phyloP scores from a whole-genome alignment of 106 monocot species.

The Iris macrosiphon region DNA sequence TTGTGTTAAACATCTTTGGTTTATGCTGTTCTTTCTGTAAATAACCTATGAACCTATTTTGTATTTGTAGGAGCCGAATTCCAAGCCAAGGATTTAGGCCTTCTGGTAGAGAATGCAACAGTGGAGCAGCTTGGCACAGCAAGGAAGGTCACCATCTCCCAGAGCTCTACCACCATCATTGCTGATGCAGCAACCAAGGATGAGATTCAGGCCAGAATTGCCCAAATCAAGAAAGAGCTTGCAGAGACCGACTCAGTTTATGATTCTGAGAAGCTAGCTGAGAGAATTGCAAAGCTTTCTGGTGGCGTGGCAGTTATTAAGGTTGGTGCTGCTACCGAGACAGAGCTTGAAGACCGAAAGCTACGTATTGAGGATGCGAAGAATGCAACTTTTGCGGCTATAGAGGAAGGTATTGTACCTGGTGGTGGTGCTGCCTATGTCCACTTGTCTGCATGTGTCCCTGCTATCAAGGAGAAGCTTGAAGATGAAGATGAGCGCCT shows the following conservation, averaged over 20 bases:
- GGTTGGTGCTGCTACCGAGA: slow-evolving; percentile 84
- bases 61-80: slow-evolving; percentile 75
- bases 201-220: slow-evolving; percentile 69
- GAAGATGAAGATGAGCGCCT: slow-evolving; percentile 69
- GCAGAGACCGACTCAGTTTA: slow-evolving; percentile 66
- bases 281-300: slow-evolving; percentile 75
- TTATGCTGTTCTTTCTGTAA: too few relatives aligned
- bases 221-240: slow-evolving; percentile 79
- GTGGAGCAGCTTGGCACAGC: slow-evolving; percentile 67
- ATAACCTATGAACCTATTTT: too few relatives aligned
- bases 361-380: slow-evolving; percentile 84
- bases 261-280: slow-evolving; percentile 69
- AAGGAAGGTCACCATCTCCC: slow-evolving; percentile 57
- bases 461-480: slow-evolving; percentile 66
- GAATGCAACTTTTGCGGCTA: slow-evolving; percentile 89
- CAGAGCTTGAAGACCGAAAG: slow-evolving; percentile 84
- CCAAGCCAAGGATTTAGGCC: slow-evolving; percentile 70
- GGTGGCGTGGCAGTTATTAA: slow-evolving; percentile 90
- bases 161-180: slow-evolving; percentile 59
- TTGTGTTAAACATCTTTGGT: too few relatives aligned
- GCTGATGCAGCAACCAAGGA: slow-evolving; percentile 76
- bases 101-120: slow-evolving; percentile 49
- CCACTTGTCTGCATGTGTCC: slow-evolving; percentile 61
- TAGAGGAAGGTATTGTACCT: slow-evolving; percentile 92
- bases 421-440: slow-evolving; percentile 81